A percentile compares a stretch with the other conserved stretches of the same genome.
Conservation (phyloP, 345 rosid species). For the Cardamine resedifolia region DNA sequence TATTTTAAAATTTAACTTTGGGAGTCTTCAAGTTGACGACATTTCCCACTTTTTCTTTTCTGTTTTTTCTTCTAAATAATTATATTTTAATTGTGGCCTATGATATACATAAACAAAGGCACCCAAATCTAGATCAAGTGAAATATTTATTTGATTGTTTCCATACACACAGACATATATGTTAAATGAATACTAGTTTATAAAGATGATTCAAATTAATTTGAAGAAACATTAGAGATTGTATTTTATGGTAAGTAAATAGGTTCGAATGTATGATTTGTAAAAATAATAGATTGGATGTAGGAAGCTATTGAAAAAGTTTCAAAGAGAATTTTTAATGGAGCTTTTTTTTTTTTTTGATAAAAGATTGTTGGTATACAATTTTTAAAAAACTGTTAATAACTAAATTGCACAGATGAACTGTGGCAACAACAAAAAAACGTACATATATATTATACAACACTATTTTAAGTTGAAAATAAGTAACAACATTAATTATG, state of each 20-base stretch:
- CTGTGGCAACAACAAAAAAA: background rate
- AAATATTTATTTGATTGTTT: constrained; percentile 8
- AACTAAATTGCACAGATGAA: background rate
- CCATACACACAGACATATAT: background rate
- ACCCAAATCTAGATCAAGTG: background rate
- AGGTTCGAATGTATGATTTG: background rate
- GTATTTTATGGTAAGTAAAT: background rate
- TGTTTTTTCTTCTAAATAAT: background rate
- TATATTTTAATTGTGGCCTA: background rate
- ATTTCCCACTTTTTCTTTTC: constrained; percentile 14
- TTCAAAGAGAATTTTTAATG: background rate
- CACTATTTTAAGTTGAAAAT: background rate
- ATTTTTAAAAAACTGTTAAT: background rate
- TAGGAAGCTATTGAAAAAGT: background rate
- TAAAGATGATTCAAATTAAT: background rate
- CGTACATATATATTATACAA: background rate
- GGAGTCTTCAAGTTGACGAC: constrained; percentile 34
- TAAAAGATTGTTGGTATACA: background rate
- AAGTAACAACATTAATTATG: background rate
- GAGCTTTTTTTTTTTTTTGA: too few relatives aligned
- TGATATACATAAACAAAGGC: background rate
- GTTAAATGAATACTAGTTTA: background rate
- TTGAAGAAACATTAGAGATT: background rate
- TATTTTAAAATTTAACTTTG: background rate
- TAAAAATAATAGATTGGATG: background rate